Conservation (phyloP, 78 protist genomes). For the Chrysochromulina tobinii region DNA sequence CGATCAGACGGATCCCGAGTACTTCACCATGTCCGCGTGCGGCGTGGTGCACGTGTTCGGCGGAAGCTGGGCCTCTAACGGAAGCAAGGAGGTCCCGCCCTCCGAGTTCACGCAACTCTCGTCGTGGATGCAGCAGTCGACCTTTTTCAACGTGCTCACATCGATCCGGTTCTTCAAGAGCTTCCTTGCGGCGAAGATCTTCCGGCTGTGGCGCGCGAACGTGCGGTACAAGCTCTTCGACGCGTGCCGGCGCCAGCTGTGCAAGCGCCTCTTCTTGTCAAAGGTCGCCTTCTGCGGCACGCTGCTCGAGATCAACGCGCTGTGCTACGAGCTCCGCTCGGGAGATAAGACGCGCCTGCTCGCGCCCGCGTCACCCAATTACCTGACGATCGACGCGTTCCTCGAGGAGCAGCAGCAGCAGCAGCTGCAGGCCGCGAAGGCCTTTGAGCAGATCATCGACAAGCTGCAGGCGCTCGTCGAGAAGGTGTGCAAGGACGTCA, state of each 20-base stretch:
- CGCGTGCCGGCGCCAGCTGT: slow-evolving; percentile 14
- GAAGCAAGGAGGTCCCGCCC: neutral
- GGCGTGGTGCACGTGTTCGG: slow-evolving; percentile 72
- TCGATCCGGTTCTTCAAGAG: slow-evolving; percentile 59
- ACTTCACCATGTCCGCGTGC: slow-evolving; percentile 59
- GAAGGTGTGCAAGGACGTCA: slow-evolving; percentile 50
- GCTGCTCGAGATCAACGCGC: slow-evolving; percentile 15
- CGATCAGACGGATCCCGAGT: slow-evolving; percentile 50
- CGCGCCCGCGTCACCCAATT: neutral
- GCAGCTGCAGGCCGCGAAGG: neutral
- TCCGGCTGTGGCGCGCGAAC: slow-evolving; percentile 50
- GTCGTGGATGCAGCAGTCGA: slow-evolving; percentile 46
- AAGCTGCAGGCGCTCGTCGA: neutral
- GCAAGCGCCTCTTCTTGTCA: slow-evolving; percentile 40
- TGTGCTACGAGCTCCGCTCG: slow-evolving; percentile 26
- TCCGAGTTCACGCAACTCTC: slow-evolving; percentile 53
- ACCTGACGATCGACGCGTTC: too few species aligned
- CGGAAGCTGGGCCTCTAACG: too few species aligned
- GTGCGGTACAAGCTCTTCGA: slow-evolving; percentile 55
- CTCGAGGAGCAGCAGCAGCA: neutral
- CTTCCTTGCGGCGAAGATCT: slow-evolving; percentile 46
- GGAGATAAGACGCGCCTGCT: neutral
- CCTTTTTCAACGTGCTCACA: slow-evolving; percentile 60
- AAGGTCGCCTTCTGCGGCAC: slow-evolving; percentile 36
- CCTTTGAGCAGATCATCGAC: neutral